Evolutionary conservation across 202 grass and related monocot species (phyloP).

Genomic region (Sporobolus alterniflorus): DNA sequence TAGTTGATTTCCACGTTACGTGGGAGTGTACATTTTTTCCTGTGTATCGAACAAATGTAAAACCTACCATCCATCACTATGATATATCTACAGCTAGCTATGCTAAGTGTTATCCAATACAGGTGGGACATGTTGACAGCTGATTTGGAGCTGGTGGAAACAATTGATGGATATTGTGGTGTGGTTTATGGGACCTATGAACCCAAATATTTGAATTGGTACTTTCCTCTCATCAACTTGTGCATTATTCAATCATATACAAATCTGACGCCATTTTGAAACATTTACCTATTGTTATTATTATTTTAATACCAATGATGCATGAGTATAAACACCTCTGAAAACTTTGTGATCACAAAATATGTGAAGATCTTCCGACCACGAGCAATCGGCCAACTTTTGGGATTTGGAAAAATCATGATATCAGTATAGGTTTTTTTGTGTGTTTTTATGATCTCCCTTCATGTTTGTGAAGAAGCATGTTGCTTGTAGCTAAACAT

Average conservation of each 20-base stretch:
- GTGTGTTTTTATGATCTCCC: background rate
- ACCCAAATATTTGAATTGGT: constrained; percentile 88
- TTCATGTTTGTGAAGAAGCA: constrained; percentile 18
- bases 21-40: no score
- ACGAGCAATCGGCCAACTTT: background rate
- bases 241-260: constrained; percentile 12
- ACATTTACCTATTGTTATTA: background rate
- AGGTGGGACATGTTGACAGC: constrained; percentile 97
- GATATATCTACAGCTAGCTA: constrained; percentile 5
- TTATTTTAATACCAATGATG: background rate
- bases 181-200: constrained; percentile 96
- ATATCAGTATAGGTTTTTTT: background rate
- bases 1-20: no score
- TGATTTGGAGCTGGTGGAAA: constrained; percentile 78
- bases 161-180: constrained; percentile 81
- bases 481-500: constrained; percentile 6
- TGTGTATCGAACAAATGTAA: no score
- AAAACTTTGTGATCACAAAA: constrained; percentile 22
- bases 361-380: constrained; percentile 13
- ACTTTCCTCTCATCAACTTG: constrained; percentile 24
- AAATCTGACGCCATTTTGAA: background rate
- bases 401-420: constrained; percentile 22
- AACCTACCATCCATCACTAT: background rate
- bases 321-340: background rate
- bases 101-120: constrained; percentile 33